Percentiles rank a stretch among this genome's conserved stretches.
These are phyloP conservation scores for Saccharomycopsis olivae DNA, from an alignment of 805 yeast species.

Conservation along the genomic window DNA sequence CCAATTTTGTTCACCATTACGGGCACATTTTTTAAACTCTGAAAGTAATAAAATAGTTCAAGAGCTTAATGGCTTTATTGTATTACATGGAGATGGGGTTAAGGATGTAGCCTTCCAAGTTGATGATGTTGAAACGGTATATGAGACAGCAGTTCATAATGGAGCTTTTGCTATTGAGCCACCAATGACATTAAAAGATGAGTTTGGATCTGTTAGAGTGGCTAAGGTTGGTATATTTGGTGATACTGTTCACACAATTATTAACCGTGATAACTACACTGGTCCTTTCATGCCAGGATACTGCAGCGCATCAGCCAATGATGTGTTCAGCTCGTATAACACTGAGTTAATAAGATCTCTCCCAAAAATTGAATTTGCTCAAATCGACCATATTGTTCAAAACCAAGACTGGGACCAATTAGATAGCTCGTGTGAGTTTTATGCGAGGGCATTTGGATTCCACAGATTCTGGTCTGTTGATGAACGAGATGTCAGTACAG, in stretches of 20 bases:
- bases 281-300: constrained; percentile 47
- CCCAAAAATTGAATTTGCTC: constrained; percentile 30
- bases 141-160: constrained; percentile 32
- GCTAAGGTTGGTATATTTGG: constrained; percentile 48
- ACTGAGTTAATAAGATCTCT: constrained; percentile 15
- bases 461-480: constrained; percentile 81
- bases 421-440: constrained; percentile 46
- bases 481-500: constrained; percentile 63
- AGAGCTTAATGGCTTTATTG: constrained; percentile 36
- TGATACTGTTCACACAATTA: constrained; percentile 60
- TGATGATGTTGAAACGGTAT: constrained; percentile 35
- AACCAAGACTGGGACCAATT: constrained; percentile 64
- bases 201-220: constrained; percentile 39
- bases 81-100: constrained; percentile 70
- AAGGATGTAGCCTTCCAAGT: constrained; percentile 66
- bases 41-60: constrained; percentile 22
- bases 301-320: constrained; percentile 5
- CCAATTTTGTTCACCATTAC: constrained; percentile 32
- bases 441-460: constrained; percentile 57
- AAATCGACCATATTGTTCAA: constrained; percentile 74
- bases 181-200: constrained; percentile 26
- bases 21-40: constrained; percentile 21
- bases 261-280: constrained; percentile 31
- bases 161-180: constrained; percentile 39
- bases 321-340: constrained; percentile 1